Evolutionary conservation across 139 green algal species (phyloP).

Genomic region (Coelastrella sp.): DNA sequence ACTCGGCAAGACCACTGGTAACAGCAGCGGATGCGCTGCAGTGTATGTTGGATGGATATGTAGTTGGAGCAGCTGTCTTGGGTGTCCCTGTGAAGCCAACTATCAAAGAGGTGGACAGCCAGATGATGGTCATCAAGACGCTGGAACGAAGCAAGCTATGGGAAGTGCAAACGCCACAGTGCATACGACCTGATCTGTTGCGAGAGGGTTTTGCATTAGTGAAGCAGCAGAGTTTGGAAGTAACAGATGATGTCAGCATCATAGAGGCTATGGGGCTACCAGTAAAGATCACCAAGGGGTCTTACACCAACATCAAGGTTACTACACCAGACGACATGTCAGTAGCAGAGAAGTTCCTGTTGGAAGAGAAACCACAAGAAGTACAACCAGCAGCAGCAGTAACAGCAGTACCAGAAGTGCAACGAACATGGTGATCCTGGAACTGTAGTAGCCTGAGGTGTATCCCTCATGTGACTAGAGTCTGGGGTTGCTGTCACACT

Average conservation of each 20-base stretch:
- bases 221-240: constrained; percentile 79
- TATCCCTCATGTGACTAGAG: too few relatives aligned
- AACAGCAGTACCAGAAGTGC: constrained; percentile 36
- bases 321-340: constrained; percentile 89
- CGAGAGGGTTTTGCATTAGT: constrained; percentile 88
- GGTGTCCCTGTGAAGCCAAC: constrained; percentile 96
- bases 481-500: too few relatives aligned
- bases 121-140: constrained; percentile 86
- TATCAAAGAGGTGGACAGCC: constrained; percentile 92
- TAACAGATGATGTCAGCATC: constrained; percentile 99
- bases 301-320: constrained; percentile 99
- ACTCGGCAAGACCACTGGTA: constrained; percentile 94
- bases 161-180: constrained; percentile 98
- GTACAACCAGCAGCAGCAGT: constrained; percentile 9
- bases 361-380: constrained; percentile 48
- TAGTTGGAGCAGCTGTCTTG: constrained; percentile 93
- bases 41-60: constrained; percentile 41
- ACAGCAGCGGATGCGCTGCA: constrained; percentile 67
- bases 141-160: constrained; percentile 90
- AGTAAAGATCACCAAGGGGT: constrained; percentile 91
- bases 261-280: constrained; percentile 94
- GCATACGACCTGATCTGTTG: constrained; percentile 89
- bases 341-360: constrained; percentile 86
- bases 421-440: constrained; percentile 13
- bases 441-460: too few relatives aligned